Base-by-base conservation (phyloP, 345 rosid genomes). In the Psidium friedrichsthalianum region DNA sequence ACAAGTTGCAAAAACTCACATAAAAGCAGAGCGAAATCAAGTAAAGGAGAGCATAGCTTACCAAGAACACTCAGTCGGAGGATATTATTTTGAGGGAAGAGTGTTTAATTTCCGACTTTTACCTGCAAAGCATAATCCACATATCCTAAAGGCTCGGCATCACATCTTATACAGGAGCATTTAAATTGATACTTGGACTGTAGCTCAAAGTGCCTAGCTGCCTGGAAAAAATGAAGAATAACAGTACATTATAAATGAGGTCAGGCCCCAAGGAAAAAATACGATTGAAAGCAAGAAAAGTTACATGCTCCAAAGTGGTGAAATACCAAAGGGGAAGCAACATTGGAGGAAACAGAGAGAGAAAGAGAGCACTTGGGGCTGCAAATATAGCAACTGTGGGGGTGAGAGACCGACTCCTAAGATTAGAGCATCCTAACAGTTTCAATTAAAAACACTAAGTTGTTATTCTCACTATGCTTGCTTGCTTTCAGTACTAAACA, bases 81-180 rank as follows among this genome's bases (percentile, higher is more conserved):
- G 21, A 20, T 18, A 69, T 32, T 32, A 64, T 29, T 52, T 32
- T 18, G 78, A 57, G 44, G 18, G 27, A 47, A 84, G n/a, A 12
- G 85, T 20, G 22, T 61, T 13, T 13, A 24, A 53, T 53, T 20
- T n/a, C 29, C 29, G 82, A 87, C 0, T 56, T 56, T 85, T 88
- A 94, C 98, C 94, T 96, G 92, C 89, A 96, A 88, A 74, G 86
- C 56, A 61, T 52, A 90, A 91, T 96, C 98, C 51, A 94, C 94
- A 83, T 94, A 92, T 81, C 91, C 85, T 12, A 88, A 87, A 51
- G 95, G 93, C 16, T 91, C 93, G 42, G 88, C 91, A 12, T 57
- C 61, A 85, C 98, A 96, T 80, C 98, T 90, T 47, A 52, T 58
- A 89, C 99, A 96, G 88, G 85, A 82, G 88, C 99, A 96, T 7